A percentile compares a stretch with the other conserved stretches of the same genome.
Conservation (phyloP, 306 rosid genomes). For the Elaeagnus macrophylla region DNA sequence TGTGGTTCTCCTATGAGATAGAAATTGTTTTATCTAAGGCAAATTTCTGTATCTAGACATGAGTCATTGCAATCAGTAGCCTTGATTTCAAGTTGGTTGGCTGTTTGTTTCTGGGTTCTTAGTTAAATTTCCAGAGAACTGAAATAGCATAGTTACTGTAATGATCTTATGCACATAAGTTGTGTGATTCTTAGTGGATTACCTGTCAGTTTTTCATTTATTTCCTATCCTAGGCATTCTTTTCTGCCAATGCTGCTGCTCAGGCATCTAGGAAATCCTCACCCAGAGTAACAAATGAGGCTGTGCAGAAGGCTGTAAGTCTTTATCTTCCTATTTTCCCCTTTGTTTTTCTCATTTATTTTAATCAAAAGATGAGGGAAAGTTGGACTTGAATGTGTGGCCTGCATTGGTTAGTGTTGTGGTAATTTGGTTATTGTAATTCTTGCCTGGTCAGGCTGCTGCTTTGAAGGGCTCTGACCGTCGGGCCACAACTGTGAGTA, state of each 20-base stretch:
- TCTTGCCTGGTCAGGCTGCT: constrained; percentile 50
- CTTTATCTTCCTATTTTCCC: constrained; percentile 4
- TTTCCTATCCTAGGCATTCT: constrained; percentile 44
- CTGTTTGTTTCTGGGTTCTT: neutral
- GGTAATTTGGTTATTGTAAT: constrained; percentile 8
- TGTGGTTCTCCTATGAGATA: too few species aligned
- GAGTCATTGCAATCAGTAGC: too few species aligned
- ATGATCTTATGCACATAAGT: neutral
- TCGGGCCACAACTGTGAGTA: constrained; percentile 55
- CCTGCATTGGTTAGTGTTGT: neutral
- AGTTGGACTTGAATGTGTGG: neutral
- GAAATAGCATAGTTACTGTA: neutral
- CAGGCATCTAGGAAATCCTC: constrained; percentile 74
- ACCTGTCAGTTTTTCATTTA: constrained; percentile 13
- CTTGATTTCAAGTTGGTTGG: too few species aligned
- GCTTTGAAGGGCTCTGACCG: constrained; percentile 62
- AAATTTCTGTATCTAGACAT: too few species aligned
- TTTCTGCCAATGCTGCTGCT: constrained; percentile 57
- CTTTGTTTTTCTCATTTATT: neutral
- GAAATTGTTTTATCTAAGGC: too few species aligned
- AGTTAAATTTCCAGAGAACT: neutral
- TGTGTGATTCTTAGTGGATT: neutral
- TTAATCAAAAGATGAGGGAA: too few species aligned
- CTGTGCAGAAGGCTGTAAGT: constrained; percentile 75
- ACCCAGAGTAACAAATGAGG: constrained; percentile 70